Conservation (phyloP, 2,329 filamentous ascomycete species). For the Aspergillus hiratsukae region DNA sequence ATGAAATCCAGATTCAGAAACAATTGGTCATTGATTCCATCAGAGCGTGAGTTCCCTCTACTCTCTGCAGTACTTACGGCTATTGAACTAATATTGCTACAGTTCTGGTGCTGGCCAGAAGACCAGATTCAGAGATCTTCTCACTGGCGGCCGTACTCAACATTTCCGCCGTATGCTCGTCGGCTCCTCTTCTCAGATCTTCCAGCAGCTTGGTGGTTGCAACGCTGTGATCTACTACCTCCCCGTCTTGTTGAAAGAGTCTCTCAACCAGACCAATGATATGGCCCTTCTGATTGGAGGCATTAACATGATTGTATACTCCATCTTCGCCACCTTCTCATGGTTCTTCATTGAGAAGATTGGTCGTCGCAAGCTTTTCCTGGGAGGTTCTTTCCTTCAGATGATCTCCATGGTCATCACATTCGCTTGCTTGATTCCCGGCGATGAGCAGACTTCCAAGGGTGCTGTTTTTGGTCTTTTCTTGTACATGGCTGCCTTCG, state of each 20-base stretch:
- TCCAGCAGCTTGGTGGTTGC: conserved; percentile 49
- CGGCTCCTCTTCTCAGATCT: conserved; percentile 37
- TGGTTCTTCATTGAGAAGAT: conserved; percentile 49
- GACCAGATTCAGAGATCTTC: conserved; percentile 41
- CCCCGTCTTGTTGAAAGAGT: conserved; percentile 45
- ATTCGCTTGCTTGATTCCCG: conserved; percentile 37
- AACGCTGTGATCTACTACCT: conserved; percentile 50
- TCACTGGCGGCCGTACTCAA: conserved; percentile 37
- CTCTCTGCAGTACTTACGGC: conserved; percentile 12
- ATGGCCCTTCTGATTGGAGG: conserved; percentile 51
- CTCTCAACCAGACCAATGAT: conserved; percentile 36
- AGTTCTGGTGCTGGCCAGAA: conserved; percentile 55
- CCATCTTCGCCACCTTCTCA: conserved; percentile 41
- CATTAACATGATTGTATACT: conserved; percentile 47
- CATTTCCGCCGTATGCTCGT: conserved; percentile 39
- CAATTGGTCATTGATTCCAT: conserved; percentile 68
- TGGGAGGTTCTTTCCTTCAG: conserved; percentile 38
- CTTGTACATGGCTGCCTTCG: conserved; percentile 65
- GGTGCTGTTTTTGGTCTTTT: conserved; percentile 58
- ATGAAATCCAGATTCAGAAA: conserved; percentile 56
- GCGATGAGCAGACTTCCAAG: conserved; percentile 22
- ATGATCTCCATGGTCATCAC: conserved; percentile 37
- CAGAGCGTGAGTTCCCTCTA: conserved; percentile 46
- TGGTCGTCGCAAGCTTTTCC: conserved; percentile 43
- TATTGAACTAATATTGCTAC: conserved; percentile 32